A percentile compares a stretch with the other conserved stretches of the same genome.
These are phyloP conservation scores for Parascedosporium putredinis DNA, from an alignment of 2,329 filamentous ascomycete genomes.

Conservation along the genomic window DNA sequence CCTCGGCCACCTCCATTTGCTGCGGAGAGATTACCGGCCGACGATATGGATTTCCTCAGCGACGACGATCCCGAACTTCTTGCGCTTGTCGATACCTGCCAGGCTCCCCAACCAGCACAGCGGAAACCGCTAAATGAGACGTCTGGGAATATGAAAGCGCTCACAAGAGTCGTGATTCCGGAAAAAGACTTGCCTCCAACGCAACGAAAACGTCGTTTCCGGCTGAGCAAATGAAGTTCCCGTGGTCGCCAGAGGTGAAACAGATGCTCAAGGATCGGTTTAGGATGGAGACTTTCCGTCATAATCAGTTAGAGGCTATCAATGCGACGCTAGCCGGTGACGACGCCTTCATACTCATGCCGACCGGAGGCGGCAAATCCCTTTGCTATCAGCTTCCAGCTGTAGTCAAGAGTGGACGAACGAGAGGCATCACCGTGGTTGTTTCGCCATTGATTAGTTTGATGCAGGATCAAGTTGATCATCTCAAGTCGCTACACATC, in stretches of 20 bases:
- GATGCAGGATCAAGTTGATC: conserved; percentile 93
- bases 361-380: conserved; percentile 93
- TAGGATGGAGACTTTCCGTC: conserved; percentile 73
- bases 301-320: conserved; percentile 89
- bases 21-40: neutral
- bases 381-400: conserved; percentile 93
- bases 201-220: conserved; percentile 28
- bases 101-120: neutral
- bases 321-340: conserved; percentile 82
- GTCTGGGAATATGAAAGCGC: conserved; percentile 11
- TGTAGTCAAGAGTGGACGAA: conserved; percentile 69
- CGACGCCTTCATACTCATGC: conserved; percentile 94
- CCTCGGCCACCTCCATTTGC: neutral
- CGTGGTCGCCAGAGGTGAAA: conserved; percentile 82
- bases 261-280: conserved; percentile 74
- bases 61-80: conserved; percentile 12
- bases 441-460: conserved; percentile 90
- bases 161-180: neutral
- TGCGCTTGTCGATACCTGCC: conserved; percentile 10
- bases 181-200: conserved; percentile 10
- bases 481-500: conserved; percentile 64
- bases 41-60: conserved; percentile 8
- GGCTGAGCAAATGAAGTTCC: conserved; percentile 48
- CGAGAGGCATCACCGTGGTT: conserved; percentile 79
- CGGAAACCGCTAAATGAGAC: conserved; percentile 2